Evolutionary conservation across 225 moss, liverwort and hornwort species (phyloP), one percentile per base, ranked within the genome.

Genomic region (Takakia lepidozioides): DNA sequence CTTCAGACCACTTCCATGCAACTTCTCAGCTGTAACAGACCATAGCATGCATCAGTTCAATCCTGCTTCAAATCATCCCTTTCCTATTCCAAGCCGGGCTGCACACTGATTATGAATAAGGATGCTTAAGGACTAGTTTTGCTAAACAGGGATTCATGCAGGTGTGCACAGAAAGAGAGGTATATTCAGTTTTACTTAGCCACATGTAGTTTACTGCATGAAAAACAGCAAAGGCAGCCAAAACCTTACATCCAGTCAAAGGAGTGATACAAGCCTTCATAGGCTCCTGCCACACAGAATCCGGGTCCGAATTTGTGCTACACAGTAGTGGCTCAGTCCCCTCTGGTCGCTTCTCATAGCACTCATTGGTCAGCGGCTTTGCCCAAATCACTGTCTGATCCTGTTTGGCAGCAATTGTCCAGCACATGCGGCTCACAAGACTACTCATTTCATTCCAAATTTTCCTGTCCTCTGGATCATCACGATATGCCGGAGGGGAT

Each of bases 231-330:
- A n/a, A n/a, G n/a, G n/a, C n/a, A n/a, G n/a, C n/a, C n/a, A n/a
- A n/a, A n/a, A n/a, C n/a, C n/a, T n/a, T n/a, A n/a, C n/a, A n/a
- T n/a, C n/a, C n/a, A n/a, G n/a, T n/a, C n/a, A n/a, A n/a, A 45
- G 95, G 90, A 27, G 84, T 85, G 20, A 98, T 83, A 59, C 95
- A 98, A 32, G 85, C 75, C 65, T 91, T 84, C 90, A 98, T 98
- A 26, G 75, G 69, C 28, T 74, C 82, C 51, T 51, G 58, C 95
- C 90, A 98, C 14, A 82, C 80, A 38, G 68, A 78, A 56, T 98
- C 91, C 18, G 91, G 82, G 49, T 90, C 95, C 49, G 66, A 75
- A 13, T 48, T 61, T 49, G 70, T 49, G 30, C 71, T 69, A 63
- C 95, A 98, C 48, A 98, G 43, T 8, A 72, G 87, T 58, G 95